Conservation (phyloP, 495 filamentous ascomycete genomes). For the Neurospora cerealis region DNA sequence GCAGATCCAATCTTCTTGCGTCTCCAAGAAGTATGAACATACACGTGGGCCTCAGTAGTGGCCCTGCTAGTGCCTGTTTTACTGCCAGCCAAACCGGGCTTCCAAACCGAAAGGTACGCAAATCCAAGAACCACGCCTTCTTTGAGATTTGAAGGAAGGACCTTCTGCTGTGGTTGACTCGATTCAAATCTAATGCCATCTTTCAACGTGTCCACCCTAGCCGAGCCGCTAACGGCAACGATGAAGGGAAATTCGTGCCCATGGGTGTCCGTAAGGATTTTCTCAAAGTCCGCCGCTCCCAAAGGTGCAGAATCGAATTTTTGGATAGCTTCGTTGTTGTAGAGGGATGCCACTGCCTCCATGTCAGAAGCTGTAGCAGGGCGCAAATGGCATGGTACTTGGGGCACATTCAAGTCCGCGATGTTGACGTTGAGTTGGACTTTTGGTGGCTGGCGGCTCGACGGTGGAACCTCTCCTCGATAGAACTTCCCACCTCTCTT, state of each 20-base stretch:
- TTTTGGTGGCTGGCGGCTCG: not conserved
- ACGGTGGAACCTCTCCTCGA: not conserved
- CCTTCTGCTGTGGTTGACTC: not conserved
- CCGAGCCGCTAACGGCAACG: slow-evolving; percentile 25
- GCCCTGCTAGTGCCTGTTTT: slow-evolving; percentile 11
- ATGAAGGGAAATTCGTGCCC: slow-evolving; percentile 28
- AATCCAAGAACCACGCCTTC: slow-evolving; percentile 27
- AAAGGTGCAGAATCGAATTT: slow-evolving; percentile 21
- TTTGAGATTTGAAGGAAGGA: not conserved
- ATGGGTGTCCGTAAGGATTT: slow-evolving; percentile 12
- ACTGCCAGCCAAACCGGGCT: slow-evolving; percentile 15
- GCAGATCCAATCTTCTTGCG: slow-evolving; percentile 26
- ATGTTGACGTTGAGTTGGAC: not conserved
- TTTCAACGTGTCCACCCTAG: not conserved
- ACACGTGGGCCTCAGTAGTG: slow-evolving; percentile 22
- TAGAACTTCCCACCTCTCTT: not conserved
- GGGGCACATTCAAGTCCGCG: slow-evolving; percentile 9
- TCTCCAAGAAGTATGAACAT: slow-evolving; percentile 24
- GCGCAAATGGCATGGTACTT: slow-evolving; percentile 22
- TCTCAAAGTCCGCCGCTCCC: slow-evolving; percentile 6
- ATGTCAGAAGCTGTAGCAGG: slow-evolving; percentile 24
- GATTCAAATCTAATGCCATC: not conserved
- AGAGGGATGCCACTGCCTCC: slow-evolving; percentile 18
- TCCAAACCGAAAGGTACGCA: slow-evolving; percentile 18
- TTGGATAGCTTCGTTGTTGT: slow-evolving; percentile 30